Percentiles rank a stretch among this genome's conserved stretches.
Conservation (phyloP, 2,329 filamentous ascomycete genomes). For the Elsinoe fawcettii region DNA sequence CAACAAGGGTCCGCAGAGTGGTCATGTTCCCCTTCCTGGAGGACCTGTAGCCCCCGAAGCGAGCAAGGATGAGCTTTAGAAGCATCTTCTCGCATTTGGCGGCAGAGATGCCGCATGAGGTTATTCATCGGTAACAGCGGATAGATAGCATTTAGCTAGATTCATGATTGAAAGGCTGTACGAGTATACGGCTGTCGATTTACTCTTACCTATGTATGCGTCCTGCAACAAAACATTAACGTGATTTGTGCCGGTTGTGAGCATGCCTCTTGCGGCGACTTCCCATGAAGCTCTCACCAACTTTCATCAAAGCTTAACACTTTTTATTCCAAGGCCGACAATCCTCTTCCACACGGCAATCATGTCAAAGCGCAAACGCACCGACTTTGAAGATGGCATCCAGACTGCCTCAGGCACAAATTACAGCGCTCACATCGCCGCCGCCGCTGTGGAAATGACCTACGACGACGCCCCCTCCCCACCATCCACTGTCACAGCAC, state of each 20-base stretch:
- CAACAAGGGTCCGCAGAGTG: conserved; percentile 19
- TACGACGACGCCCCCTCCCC: conserved; percentile 36
- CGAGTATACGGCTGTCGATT: neutral
- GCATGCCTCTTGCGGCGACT: neutral
- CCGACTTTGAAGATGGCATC: conserved; percentile 11
- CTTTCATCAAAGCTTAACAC: neutral
- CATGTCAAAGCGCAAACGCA: conserved; percentile 14
- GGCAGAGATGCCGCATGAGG: neutral
- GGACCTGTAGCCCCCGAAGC: conserved; percentile 18
- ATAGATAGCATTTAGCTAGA: conserved; percentile 7
- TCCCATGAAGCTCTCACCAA: neutral
- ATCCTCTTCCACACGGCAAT: neutral
- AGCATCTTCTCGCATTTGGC: neutral
- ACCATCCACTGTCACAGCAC: conserved; percentile 51
- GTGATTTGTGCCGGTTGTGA: neutral
- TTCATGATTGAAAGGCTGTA: conserved; percentile 3
- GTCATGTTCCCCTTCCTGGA: conserved; percentile 19
- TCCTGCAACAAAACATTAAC: too few relatives aligned
- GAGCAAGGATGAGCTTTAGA: conserved; percentile 20
- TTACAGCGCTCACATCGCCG: neutral
- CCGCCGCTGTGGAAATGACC: conserved; percentile 2
- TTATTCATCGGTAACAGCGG: neutral
- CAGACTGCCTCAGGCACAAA: neutral
- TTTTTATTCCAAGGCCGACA: neutral
- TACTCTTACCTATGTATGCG: neutral